Base-by-base conservation (phyloP, 192 early-diverging fungal species). In the Podila horticola region DNA sequence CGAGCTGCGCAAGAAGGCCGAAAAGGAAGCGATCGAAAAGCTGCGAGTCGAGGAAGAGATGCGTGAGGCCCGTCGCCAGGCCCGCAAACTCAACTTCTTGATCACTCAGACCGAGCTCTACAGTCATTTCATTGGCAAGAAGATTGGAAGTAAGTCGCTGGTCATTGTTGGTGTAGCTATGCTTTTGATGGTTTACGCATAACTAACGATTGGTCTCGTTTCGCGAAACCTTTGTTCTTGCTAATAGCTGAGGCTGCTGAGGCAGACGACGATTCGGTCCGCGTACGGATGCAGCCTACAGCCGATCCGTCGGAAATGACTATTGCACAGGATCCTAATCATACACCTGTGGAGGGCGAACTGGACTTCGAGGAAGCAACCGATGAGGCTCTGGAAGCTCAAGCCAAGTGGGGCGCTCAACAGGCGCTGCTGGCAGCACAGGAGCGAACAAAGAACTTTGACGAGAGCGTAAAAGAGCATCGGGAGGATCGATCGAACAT, bases 31-130 rank as follows among this genome's bases (percentile, higher is more conserved):
- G 2, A 77, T 93, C 26, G 96, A 97, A 74, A 84, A 86, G 51
- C 83, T 90, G 58, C 86, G 92, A 41, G 87, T 90, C 22, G 94
- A 96, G 71, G 96, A 97, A 68, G 96, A 96, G 75, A 83, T 85
- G 33, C 90, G 95, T 38, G 96, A 97, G 67, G 87, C 90, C 7
- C 85, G 91, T 41, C 88, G 96, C 51, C 96, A 97, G 75, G 91
- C 90, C 11, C 89, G 95, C 62, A 97, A 97, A 75, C 89, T 97
- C 63, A 95, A 97, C 75, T 97, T 97, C 71, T 85, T 97, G 69
- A 95, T 97, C 60, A 92, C 94, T 1, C 96, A 97, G 72, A 97
- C 96, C 1, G 96, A 97, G 69, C 88, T 97, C 11, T 97, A 94
- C 82, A 94, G 93, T 63, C 95, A 96, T 85, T 97, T 97, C 85